Evolutionary conservation across 1,284 basidiomycete genomes (phyloP).

Genomic region (Malassezia yamatoensis): DNA sequence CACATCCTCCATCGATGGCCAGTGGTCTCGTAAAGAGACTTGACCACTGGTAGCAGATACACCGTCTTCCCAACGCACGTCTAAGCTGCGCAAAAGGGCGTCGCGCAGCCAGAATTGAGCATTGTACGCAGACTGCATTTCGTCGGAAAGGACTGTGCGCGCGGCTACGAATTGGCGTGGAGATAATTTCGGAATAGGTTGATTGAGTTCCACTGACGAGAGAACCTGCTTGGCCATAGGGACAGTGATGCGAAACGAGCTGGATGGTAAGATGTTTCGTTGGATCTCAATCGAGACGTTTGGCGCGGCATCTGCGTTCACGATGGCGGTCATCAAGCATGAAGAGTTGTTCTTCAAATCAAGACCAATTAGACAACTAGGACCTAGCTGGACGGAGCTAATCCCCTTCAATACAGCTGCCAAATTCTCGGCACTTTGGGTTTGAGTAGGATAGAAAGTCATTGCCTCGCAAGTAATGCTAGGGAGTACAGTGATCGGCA

Average conservation of each 20-base stretch:
- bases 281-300: constrained; percentile 52
- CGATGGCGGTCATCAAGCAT: constrained; percentile 72
- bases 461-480: constrained; percentile 63
- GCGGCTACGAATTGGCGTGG: constrained; percentile 85
- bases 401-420: constrained; percentile 10
- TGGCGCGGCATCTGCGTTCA: constrained; percentile 53
- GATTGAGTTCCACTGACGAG: constrained; percentile 55
- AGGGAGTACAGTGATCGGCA: constrained; percentile 82
- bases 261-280: constrained; percentile 1
- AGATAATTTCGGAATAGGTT: constrained; percentile 64
- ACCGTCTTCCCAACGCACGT: constrained; percentile 66
- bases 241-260: constrained; percentile 59
- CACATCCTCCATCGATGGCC: neutral
- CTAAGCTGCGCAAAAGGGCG: constrained; percentile 61
- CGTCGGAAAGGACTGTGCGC: constrained; percentile 58
- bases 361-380: constrained; percentile 73
- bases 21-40: constrained; percentile 11
- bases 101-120: constrained; percentile 92
- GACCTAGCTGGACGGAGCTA: constrained; percentile 46
- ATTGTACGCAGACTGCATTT: constrained; percentile 58
- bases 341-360: constrained; percentile 78
- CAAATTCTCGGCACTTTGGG: constrained; percentile 27
- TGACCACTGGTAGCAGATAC: neutral
- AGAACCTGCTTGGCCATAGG: constrained; percentile 65
- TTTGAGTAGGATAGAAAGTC: constrained; percentile 15